Evolutionary conservation across 176 grass and related monocot species (phyloP).

Genomic region (Phoenix roebelenii): DNA sequence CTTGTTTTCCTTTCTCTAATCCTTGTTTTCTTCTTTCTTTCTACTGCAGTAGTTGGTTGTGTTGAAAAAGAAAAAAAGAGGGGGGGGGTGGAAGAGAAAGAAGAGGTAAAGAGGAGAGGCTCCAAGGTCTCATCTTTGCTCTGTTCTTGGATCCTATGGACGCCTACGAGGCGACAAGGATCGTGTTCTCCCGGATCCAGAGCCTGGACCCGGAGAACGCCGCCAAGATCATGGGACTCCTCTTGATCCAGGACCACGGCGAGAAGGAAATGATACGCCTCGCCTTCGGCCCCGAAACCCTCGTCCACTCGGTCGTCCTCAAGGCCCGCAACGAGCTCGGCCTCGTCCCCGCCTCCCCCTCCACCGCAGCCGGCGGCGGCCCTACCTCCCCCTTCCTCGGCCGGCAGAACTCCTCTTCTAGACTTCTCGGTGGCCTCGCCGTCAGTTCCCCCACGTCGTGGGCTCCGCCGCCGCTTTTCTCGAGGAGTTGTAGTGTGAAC

Average conservation of each 20-base stretch:
- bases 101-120: too few relatives aligned
- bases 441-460: conserved; percentile 15
- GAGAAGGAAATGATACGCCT: conserved; percentile 78
- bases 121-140: too few relatives aligned
- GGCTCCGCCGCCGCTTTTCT: conserved; percentile 10
- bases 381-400: neutral
- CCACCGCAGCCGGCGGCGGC: neutral
- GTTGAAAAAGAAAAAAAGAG: too few relatives aligned
- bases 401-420: conserved; percentile 3
- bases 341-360: conserved; percentile 7
- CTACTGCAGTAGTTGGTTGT: neutral
- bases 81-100: too few relatives aligned
- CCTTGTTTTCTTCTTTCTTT: conserved; percentile 2
- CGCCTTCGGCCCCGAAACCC: conserved; percentile 58
- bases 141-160: conserved; percentile 31
- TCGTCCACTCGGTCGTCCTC: conserved; percentile 49
- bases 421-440: neutral
- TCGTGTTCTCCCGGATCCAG: conserved; percentile 60
- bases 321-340: conserved; percentile 36
- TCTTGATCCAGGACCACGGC: conserved; percentile 54
- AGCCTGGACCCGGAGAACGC: conserved; percentile 55
- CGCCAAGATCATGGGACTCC: conserved; percentile 63
- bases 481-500: conserved; percentile 3
- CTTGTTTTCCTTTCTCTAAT: neutral
- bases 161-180: conserved; percentile 57